These are phyloP conservation scores for Fusarium sp. DNA, from an alignment of 2,329 filamentous ascomycete genomes.

Conservation along the genomic window DNA sequence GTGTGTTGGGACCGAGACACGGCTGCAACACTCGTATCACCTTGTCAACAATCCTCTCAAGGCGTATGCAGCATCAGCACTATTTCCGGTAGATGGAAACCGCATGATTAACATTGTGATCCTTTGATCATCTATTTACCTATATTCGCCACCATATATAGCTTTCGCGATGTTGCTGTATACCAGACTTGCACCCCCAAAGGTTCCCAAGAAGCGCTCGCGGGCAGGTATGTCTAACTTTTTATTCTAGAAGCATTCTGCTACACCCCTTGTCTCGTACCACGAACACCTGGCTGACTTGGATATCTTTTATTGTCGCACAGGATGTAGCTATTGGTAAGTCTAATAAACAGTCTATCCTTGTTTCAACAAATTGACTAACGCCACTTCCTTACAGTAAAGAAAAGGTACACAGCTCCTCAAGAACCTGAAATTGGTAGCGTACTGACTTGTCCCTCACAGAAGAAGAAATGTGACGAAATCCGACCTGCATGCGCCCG, in stretches of 20 bases:
- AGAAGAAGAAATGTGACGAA: conserved; percentile 71
- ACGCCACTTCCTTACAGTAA: conserved; percentile 54
- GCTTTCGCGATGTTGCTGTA: conserved; percentile 64
- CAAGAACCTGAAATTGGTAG: background rate
- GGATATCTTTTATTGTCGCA: conserved; percentile 19
- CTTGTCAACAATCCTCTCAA: background rate
- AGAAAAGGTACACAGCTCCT: conserved; percentile 56
- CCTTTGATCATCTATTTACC: conserved; percentile 38
- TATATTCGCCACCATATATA: conserved; percentile 36
- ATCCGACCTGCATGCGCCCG: conserved; percentile 62
- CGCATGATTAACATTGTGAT: conserved; percentile 37
- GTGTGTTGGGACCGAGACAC: background rate
- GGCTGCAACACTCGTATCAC: background rate
- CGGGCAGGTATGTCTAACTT: conserved; percentile 51
- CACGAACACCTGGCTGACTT: conserved; percentile 16
- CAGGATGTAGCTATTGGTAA: conserved; percentile 66
- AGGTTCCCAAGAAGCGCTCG: conserved; percentile 69
- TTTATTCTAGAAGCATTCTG: conserved; percentile 12
- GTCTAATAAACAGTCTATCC: conserved; percentile 33
- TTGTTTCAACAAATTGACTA: conserved; percentile 16
- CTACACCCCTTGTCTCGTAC: conserved; percentile 13
- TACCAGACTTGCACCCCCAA: conserved; percentile 67
- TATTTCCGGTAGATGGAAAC: conserved; percentile 30
- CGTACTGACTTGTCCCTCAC: conserved; percentile 18
- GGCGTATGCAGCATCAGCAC: conserved; percentile 27